These are phyloP conservation scores for Ophiostoma angusticollis DNA, from an alignment of 2,329 filamentous ascomycete species.

Conservation along the genomic window DNA sequence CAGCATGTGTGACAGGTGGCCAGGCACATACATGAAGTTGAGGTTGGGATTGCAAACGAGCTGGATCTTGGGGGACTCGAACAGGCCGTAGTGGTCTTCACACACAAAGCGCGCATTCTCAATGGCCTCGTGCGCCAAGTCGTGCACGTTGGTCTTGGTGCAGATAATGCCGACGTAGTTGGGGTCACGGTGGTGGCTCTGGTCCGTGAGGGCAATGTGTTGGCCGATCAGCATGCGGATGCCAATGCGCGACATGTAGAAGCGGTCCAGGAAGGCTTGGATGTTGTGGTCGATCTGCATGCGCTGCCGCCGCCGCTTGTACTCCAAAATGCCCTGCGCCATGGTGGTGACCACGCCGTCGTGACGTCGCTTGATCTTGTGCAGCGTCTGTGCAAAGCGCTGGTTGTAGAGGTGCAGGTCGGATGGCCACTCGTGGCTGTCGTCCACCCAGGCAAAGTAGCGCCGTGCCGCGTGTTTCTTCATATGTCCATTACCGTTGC, in stretches of 20 bases:
- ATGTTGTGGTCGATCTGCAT: conserved; percentile 98
- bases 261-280: conserved; percentile 92
- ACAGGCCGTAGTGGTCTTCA: conserved; percentile 95
- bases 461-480: conserved; percentile 47
- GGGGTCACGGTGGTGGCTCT: conserved; percentile 76
- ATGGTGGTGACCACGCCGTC: conserved; percentile 97
- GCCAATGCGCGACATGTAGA: conserved; percentile 99
- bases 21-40: conserved; percentile 98
- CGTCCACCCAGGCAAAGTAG: conserved; percentile 89
- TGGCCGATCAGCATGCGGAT: conserved; percentile 99
- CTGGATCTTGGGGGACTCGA: conserved; percentile 92
- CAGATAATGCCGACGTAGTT: conserved; percentile 98
- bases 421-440: conserved; percentile 79
- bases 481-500: conserved; percentile 21
- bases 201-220: conserved; percentile 92
- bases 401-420: conserved; percentile 92
- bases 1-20: conserved; percentile 98
- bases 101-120: conserved; percentile 99
- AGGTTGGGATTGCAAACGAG: conserved; percentile 89
- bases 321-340: conserved; percentile 94
- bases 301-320: conserved; percentile 88
- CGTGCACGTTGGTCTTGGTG: conserved; percentile 92
- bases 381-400: conserved; percentile 73
- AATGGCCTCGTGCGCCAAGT: conserved; percentile 92
- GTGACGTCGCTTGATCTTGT: conserved; percentile 90